A percentile compares a stretch with the other conserved stretches of the same genome.
Evolutionary conservation across 352 stramenopile species (phyloP).

Genomic region (Globisporangium mamillatum): DNA sequence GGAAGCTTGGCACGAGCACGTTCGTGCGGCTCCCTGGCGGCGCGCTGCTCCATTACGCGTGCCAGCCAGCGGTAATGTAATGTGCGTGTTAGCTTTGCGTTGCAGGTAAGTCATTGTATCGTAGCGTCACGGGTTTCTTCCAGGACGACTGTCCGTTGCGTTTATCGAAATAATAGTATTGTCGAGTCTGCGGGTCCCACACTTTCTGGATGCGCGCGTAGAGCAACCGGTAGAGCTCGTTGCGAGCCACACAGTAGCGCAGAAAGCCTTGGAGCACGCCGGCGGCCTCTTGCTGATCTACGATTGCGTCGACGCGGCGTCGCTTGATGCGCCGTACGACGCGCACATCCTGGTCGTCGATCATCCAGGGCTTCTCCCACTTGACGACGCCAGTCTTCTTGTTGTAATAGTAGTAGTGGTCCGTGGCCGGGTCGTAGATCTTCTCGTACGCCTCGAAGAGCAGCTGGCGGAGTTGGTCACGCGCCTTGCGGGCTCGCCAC

Average conservation of each 20-base stretch:
- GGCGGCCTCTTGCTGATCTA: conserved; percentile 34
- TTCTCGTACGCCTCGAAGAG: conserved; percentile 67
- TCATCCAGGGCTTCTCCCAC: conserved; percentile 57
- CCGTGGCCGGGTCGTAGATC: conserved; percentile 59
- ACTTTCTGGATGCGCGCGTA: conserved; percentile 63
- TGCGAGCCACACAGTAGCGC: conserved; percentile 38
- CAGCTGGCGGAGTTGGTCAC: conserved; percentile 32
- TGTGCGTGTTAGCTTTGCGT: neutral
- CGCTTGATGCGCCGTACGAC: conserved; percentile 37
- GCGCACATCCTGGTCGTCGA: conserved; percentile 44
- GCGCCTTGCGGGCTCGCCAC: conserved; percentile 41
- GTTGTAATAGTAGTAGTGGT: conserved; percentile 82
- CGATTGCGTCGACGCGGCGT: conserved; percentile 44
- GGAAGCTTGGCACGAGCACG: conserved; percentile 64
- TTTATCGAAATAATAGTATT: conserved; percentile 85
- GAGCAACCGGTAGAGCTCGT: conserved; percentile 44
- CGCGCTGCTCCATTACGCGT: conserved; percentile 72
- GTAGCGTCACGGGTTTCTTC: conserved; percentile 63
- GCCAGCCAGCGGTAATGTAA: conserved; percentile 34
- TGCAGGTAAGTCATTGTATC: conserved; percentile 32
- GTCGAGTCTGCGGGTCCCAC: conserved; percentile 56
- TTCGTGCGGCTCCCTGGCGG: conserved; percentile 66
- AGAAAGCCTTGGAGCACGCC: conserved; percentile 44
- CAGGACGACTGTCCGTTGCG: conserved; percentile 69
- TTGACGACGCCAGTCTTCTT: conserved; percentile 57